Evolutionary conservation across 78 protist species (phyloP), one percentile per base, ranked within the genome.

Genomic region (Planoprotostelium fungivorum): DNA sequence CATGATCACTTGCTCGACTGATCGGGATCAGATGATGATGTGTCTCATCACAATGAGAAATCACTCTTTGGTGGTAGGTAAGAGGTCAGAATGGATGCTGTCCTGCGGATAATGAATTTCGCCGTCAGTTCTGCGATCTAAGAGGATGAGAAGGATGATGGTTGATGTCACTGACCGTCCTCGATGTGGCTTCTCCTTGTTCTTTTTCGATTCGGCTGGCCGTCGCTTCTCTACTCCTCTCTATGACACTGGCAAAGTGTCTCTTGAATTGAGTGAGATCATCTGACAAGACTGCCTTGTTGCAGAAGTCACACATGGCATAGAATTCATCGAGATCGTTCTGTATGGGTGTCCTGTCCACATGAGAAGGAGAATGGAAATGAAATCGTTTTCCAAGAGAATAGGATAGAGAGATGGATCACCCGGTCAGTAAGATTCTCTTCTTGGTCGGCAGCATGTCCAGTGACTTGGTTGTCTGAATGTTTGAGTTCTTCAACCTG

Each of bases 21-120:
- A 23, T 16, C 5, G n/a, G 16, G 5, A 16, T 85, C 87, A 36
- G 16, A 23, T 85, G 5, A 16, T 25, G 35, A 25, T 0, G 37
- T 88, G 31, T 51, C 1, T 63, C 34, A 5, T 34, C 34, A 84
- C 10, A 36, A 37, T 35, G 9, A 0, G 37, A 83, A 34, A 0
- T 90, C 93, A 34, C 87, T n/a, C 89, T 96, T 97, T 23, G 95
- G 93, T n/a, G 98, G 98, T 38, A 97, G 86, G 89, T 94, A 95
- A 84, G 90, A 51, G 38, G 35, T 73, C 31, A 94, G 84, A 23
- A 96, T 84, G 29, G 89, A 86, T 28, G 88, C 36, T 1, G 92
- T 93, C 31, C 98, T 96, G 34, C 98, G 94, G 23, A 97, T 87
- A 10, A 93, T 84, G 84, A 94, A 96, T 34, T 73, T 73, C 37